A percentile compares a stretch with the other conserved stretches of the same genome.
phyloP scores from a whole-genome alignment of 148 eudicot genomes.

The Persicaria maculosa region DNA sequence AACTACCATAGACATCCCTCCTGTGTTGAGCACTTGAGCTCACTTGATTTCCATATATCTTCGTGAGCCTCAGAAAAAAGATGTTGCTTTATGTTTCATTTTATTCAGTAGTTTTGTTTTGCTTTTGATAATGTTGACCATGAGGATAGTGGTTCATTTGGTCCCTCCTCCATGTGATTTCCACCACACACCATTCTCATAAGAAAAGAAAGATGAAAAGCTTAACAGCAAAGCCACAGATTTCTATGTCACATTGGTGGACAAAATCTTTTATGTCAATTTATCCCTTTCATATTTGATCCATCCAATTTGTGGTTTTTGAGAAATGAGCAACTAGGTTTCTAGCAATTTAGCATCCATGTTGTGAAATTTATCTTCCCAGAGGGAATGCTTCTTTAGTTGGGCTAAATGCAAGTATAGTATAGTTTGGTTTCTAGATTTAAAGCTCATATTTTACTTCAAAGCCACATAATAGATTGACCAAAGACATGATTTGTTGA shows the following conservation, averaged over 20 bases:
- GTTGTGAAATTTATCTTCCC: not conserved
- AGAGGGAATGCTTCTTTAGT: not conserved
- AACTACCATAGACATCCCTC: not conserved
- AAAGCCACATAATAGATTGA: not conserved
- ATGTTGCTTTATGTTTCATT: not conserved
- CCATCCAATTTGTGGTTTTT: not conserved
- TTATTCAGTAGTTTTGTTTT: not conserved
- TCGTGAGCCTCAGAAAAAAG: not conserved
- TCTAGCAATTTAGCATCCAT: not conserved
- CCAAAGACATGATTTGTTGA: not conserved
- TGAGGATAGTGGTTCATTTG: not conserved
- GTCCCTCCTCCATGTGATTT: not conserved
- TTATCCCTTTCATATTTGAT: not conserved
- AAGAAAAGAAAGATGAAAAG: not conserved
- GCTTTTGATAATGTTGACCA: not conserved
- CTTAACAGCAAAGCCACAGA: not conserved
- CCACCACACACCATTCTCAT: not conserved
- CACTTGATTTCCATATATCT: not conserved
- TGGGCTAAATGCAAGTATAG: not conserved
- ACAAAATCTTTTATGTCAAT: not conserved
- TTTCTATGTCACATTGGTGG: not conserved
- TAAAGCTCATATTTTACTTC: not conserved
- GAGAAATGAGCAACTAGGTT: not conserved
- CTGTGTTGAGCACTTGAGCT: not conserved
- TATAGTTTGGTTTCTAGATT: not conserved